Evolutionary conservation across 108 stramenopile genomes (phyloP).

Genomic region (Fistulifera pelliculosa): DNA sequence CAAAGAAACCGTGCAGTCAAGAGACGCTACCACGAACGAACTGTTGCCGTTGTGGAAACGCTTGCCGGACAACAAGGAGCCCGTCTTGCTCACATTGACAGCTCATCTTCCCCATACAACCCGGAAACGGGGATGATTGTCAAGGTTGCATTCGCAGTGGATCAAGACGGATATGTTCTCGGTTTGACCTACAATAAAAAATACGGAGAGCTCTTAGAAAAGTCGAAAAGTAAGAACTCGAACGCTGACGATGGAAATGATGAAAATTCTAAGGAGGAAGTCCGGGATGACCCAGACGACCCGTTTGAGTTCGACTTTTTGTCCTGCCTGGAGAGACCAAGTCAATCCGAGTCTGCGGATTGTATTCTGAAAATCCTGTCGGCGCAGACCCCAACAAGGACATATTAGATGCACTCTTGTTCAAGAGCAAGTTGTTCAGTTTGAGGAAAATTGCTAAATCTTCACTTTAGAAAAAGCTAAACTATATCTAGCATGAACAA

Average conservation of each 20-base stretch:
- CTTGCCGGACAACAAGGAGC: constrained; percentile 27
- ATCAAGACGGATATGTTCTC: constrained; percentile 61
- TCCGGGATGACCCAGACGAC: background rate
- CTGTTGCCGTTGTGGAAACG: constrained; percentile 25
- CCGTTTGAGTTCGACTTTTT: constrained; percentile 8
- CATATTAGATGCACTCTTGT: constrained; percentile 7
- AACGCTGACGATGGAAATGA: background rate
- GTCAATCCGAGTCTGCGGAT: background rate
- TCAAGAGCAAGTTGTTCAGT: background rate
- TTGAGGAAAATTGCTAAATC: background rate
- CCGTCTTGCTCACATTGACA: constrained; percentile 37
- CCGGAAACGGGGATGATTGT: constrained; percentile 26
- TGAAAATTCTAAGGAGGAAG: constrained; percentile 1
- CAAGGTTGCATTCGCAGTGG: constrained; percentile 71
- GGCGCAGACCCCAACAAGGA: constrained; percentile 4
- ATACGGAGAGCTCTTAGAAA: constrained; percentile 5
- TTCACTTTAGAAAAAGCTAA: background rate
- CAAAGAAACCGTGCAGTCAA: constrained; percentile 3
- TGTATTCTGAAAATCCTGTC: constrained; percentile 13
- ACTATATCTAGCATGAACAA: too few relatives aligned
- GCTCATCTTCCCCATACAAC: constrained; percentile 29
- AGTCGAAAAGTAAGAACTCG: constrained; percentile 2
- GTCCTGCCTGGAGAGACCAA: constrained; percentile 12
- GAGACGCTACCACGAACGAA: background rate
- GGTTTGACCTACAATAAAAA: constrained; percentile 47